Evolutionary conservation across 2,329 filamentous ascomycete species (phyloP).

Genomic region (Fusarium siculi): DNA sequence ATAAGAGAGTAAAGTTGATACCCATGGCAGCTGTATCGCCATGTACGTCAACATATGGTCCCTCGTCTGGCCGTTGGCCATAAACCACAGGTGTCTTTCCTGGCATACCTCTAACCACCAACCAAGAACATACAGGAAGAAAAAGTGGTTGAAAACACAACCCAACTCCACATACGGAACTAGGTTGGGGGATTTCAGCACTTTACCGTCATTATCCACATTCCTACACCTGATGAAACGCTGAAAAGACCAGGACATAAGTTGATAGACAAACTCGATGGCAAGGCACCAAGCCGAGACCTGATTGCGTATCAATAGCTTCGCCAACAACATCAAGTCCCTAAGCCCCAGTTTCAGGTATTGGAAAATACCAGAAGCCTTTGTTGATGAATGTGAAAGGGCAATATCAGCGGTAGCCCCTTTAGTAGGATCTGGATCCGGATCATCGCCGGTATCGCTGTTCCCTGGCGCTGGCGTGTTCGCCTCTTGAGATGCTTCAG

Average conservation of each 20-base stretch:
- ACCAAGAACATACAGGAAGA: conserved; percentile 26
- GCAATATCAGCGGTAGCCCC: not conserved
- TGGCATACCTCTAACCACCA: conserved; percentile 25
- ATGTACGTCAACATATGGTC: conserved; percentile 40
- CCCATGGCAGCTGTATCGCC: conserved; percentile 1
- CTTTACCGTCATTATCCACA: not conserved
- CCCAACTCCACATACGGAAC: not conserved
- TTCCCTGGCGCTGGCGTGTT: not conserved
- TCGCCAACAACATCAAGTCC: not conserved
- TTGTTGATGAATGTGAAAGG: not conserved
- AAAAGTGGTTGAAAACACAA: not conserved
- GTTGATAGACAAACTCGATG: not conserved
- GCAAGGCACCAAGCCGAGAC: not conserved
- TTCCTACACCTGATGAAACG: not conserved
- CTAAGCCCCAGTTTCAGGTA: not conserved
- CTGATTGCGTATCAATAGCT: not conserved
- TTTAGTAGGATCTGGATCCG: not conserved
- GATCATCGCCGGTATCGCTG: not conserved
- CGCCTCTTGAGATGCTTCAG: not conserved
- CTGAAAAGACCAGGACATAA: not conserved
- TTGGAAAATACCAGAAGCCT: not conserved
- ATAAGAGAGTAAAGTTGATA: not conserved
- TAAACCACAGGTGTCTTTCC: conserved; percentile 46
- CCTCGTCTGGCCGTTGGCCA: conserved; percentile 47
- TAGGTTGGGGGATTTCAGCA: not conserved